A percentile compares a stretch with the other conserved stretches of the same genome.
phyloP scores from a whole-genome alignment of 768 basidiomycete genomes.

The Mycena chlorophos region DNA sequence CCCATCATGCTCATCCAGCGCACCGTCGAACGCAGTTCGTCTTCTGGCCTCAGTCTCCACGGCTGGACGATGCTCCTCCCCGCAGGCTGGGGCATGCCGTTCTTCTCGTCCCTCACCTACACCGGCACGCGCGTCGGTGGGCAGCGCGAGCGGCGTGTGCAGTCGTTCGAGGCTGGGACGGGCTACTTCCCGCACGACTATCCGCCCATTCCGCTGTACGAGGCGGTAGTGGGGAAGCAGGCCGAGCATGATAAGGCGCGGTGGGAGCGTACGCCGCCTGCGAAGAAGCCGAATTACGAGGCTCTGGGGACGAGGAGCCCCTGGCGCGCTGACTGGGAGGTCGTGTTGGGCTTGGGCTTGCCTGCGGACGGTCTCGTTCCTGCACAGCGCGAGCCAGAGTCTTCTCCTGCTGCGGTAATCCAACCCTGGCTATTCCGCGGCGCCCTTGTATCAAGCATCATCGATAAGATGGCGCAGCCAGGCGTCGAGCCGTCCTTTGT shows the following conservation, averaged over 20 bases:
- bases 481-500: constrained; percentile 42
- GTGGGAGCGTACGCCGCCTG: constrained; percentile 85
- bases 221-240: constrained; percentile 44
- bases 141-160: constrained; percentile 77
- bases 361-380: constrained; percentile 39
- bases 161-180: constrained; percentile 78
- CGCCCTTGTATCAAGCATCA: constrained; percentile 43
- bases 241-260: constrained; percentile 56
- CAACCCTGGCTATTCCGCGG: constrained; percentile 76
- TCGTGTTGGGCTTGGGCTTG: constrained; percentile 55
- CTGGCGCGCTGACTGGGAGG: constrained; percentile 76
- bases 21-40: constrained; percentile 49
- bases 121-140: constrained; percentile 87
- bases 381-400: constrained; percentile 57
- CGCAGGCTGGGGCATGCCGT: constrained; percentile 88
- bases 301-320: constrained; percentile 67
- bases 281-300: constrained; percentile 75
- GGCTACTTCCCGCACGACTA: constrained; percentile 83
- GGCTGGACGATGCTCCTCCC: constrained; percentile 91
- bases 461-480: constrained; percentile 35
- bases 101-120: constrained; percentile 77
- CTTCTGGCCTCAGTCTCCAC: constrained; percentile 51
- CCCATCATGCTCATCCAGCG: constrained; percentile 84
- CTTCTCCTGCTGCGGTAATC: constrained; percentile 18
- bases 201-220: constrained; percentile 58